Base-by-base conservation (phyloP, 768 basidiomycete species). In the Panaeolus cyanescens region DNA sequence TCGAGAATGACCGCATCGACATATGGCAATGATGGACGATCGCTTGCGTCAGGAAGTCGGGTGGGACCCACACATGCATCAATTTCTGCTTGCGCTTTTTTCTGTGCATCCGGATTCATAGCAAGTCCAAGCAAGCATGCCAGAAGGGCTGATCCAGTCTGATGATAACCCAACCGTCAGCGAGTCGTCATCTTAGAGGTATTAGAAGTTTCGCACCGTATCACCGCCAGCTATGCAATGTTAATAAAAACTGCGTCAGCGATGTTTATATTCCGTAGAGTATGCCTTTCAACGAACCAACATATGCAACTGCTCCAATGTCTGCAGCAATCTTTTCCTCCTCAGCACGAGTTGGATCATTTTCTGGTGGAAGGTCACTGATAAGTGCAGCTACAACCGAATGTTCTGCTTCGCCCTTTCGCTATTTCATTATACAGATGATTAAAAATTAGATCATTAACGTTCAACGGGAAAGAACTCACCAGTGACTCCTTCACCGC, bases 41-140 rank as follows among this genome's bases (percentile, higher is more conserved):
- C 85, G 4, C 70, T 68, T 32, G 79, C 67, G 5, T 34, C 72
- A 1, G 81, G 81, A 1, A 79, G 68, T 22, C 80, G 71, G n/a
- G 74, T 75, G 5, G 59, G 63, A 0, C 75, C 78, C 59, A 80
- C 68, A 3, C 82, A 75, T 1, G 74, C 59, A 60, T 83, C 82
- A 5, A 88, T 74, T 64, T 87, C 87, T 13, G 72, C 77, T 61
- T 85, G 85, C 0, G 83, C 82, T 63, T 80, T 81, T 62, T 71
- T 76, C 67, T 82, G 80, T 7, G 85, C 81, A 5, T 83, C 80
- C 72, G 71, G 65, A 59, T 61, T 59, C 13, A 80, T 66, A 37
- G 80, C 72, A 77, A 83, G 82, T 2, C 82, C 82, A 15, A 83
- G 70, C 66, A 78, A 79, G 67, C 83, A 82, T 1, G 80, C 79